Evolutionary conservation across 441 rosid genomes (phyloP).

Genomic region (Brassica balearica): DNA sequence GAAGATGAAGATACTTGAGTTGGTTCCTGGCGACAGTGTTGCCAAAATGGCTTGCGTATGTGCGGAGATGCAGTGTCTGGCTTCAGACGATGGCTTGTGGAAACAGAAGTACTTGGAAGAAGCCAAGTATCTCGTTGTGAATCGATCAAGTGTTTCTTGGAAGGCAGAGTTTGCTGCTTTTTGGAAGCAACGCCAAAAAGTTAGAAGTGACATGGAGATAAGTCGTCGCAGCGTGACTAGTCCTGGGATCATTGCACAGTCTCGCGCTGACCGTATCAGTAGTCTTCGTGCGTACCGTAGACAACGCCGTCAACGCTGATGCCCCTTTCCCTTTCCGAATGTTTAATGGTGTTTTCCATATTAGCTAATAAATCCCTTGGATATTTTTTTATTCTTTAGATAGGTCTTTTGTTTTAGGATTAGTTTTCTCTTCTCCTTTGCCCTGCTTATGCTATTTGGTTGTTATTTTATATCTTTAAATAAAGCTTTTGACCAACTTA

Average conservation of each 20-base stretch:
- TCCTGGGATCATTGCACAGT: background rate
- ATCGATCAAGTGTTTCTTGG: background rate
- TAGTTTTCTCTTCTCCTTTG: conserved; percentile 9
- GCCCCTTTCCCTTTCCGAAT: background rate
- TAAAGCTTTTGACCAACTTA: background rate
- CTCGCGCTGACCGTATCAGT: background rate
- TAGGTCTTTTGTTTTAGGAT: background rate
- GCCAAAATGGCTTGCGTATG: conserved; percentile 61
- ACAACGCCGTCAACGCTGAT: background rate
- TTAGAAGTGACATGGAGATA: background rate
- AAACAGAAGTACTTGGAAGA: conserved; percentile 61
- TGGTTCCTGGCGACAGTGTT: conserved; percentile 57
- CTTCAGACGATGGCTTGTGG: conserved; percentile 68
- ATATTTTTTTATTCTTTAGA: background rate
- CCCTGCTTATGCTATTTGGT: background rate
- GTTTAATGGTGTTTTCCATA: background rate
- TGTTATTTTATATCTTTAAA: conserved; percentile 6
- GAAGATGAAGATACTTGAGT: conserved; percentile 66
- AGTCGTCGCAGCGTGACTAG: background rate
- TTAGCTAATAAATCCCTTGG: background rate
- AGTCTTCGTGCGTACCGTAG: background rate
- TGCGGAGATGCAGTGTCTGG: conserved; percentile 56
- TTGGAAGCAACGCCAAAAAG: background rate
- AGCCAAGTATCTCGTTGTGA: conserved; percentile 31
- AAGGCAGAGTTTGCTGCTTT: background rate